phyloP scores from a whole-genome alignment of 139 green algal species.

The Trebouxia sp. region DNA sequence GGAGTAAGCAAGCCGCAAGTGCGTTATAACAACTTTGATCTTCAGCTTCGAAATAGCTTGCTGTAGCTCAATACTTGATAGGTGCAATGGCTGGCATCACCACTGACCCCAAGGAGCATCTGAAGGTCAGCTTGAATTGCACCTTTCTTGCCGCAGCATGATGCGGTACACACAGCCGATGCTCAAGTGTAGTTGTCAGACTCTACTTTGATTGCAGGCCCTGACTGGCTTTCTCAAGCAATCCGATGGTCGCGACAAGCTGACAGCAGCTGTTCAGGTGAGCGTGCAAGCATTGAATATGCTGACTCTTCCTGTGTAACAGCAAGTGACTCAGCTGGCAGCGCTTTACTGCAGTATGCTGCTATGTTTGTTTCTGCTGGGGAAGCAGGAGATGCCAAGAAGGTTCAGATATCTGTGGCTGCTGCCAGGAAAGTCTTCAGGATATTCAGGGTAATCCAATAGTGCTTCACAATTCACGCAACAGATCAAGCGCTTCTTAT shows the following conservation, averaged over 20 bases:
- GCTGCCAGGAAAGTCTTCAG: slow-evolving; percentile 90
- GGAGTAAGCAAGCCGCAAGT: too few relatives aligned
- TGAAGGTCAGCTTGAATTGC: background rate
- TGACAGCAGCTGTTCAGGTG: slow-evolving; percentile 87
- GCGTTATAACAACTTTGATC: too few relatives aligned
- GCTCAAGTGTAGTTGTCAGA: too few relatives aligned
- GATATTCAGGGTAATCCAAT: slow-evolving; percentile 65
- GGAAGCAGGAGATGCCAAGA: slow-evolving; percentile 83
- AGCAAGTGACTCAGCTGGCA: background rate
- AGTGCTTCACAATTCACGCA: background rate
- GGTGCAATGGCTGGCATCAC: background rate
- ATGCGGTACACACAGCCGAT: too few relatives aligned
- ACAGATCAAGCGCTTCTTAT: background rate
- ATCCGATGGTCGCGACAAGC: slow-evolving; percentile 93
- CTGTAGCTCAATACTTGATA: too few relatives aligned
- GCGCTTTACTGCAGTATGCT: slow-evolving; percentile 70
- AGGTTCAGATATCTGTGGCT: slow-evolving; percentile 85
- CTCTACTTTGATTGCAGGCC: too few relatives aligned
- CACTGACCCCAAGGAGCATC: slow-evolving; percentile 10
- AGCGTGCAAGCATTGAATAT: background rate
- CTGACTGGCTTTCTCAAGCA: slow-evolving; percentile 86
- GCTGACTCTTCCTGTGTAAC: background rate
- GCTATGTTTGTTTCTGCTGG: slow-evolving; percentile 88
- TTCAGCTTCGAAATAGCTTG: too few relatives aligned
- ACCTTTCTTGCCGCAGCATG: too few relatives aligned